phyloP scores from a whole-genome alignment of 148 eudicot species.

The Rhododendron simsii region DNA sequence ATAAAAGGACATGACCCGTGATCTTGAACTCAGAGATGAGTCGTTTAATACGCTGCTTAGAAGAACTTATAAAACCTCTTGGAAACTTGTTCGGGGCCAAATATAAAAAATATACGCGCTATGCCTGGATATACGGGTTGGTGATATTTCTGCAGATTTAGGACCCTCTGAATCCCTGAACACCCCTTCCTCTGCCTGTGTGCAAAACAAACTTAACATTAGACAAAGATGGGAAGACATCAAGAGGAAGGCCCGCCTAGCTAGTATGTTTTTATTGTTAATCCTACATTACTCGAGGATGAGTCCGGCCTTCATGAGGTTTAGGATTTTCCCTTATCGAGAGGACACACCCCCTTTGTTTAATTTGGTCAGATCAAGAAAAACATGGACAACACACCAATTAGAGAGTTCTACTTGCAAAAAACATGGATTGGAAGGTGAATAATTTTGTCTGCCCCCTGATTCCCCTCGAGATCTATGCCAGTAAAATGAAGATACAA shows the following conservation, averaged over 20 bases:
- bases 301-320: no score
- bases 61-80: not conserved
- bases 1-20: not conserved
- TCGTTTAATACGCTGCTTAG: not conserved
- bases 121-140: not conserved
- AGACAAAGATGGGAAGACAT: not conserved
- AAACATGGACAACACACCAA: not conserved
- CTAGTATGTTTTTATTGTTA: not conserved
- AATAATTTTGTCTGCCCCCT: not conserved
- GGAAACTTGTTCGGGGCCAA: not conserved
- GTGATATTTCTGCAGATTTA: not conserved
- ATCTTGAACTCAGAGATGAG: not conserved
- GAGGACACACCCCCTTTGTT: not conserved
- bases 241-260: not conserved
- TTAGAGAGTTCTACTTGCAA: not conserved
- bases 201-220: not conserved
- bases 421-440: not conserved
- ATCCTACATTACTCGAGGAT: not conserved
- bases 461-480: not conserved
- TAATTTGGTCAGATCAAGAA: not conserved
- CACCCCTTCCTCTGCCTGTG: not conserved
- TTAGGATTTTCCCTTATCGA: not conserved
- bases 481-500: not conserved
- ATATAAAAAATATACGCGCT: not conserved
- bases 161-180: not conserved